Evolutionary conservation across 192 early-diverging fungal genomes (phyloP), one percentile per base, ranked within the genome.

Genomic region (Oehlia diaphana): DNA sequence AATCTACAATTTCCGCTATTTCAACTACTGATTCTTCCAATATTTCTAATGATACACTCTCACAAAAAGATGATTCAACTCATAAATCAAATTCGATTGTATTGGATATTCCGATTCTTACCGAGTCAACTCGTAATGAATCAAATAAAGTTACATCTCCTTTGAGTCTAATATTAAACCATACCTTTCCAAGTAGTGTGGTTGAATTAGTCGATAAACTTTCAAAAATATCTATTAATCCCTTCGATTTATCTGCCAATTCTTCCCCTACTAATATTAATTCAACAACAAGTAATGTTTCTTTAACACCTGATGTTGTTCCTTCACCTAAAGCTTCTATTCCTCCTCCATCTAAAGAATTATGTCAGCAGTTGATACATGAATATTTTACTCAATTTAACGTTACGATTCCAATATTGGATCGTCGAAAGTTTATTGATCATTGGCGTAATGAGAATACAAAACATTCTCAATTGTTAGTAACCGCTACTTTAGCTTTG

Each of bases 181-280:
- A 63, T 37, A 79, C 77, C 21, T 79, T 14, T 63, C 77, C 77
- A 14, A 63, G 69, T 35, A n/a, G 47, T 12, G n/a, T 79, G 2
- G 77, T 79, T n/a, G 77, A 79, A 50, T 63, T 79, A 23, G 77
- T 79, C 1, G 4, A 62, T 63, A 79, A 79, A 71, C 39, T 79
- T n/a, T 39, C n/a, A 4, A 71, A 71, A 33, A 23, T 62, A 31
- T 58, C 58, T 21, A 42, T 33, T 26, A 47, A 64, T 63, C 21
- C 31, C 58, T 47, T 31, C 5, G 71, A 79, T 63, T 33, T 53
- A 68, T 21, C 12, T 39, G 50, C 13, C 16, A 8, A n/a, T 37
- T 39, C 58, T 62, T 16, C 49, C 13, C 14, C 14, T 26, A 76
- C 64, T 44, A 26, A 13, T 65, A 37, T 16, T 37, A 64, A 31